Base-by-base conservation (phyloP, 2,329 filamentous ascomycete genomes). In the Venturia aucupariae region DNA sequence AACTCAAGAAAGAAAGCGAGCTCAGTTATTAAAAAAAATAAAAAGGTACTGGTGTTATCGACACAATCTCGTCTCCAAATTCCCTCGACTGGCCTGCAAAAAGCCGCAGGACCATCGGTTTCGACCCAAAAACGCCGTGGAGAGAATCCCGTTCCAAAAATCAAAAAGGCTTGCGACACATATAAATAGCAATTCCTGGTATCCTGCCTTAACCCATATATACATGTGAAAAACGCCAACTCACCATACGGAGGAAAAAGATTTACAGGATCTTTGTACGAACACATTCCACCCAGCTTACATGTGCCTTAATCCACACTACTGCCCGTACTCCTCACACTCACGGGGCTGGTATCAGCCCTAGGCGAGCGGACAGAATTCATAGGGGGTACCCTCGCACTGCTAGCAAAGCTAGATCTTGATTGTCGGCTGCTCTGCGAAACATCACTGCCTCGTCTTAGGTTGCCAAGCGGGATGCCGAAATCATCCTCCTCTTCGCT, bases 401-500 rank as follows among this genome's bases (percentile, higher is more conserved):
- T 57, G 11, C 30, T n/a, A 10, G 30, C 30, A 57, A 57, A 57
- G 51, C 51, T 57, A 32, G 27, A 27, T 35, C 51, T 57, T 19
- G 51, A 57, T 11, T 57, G 30, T 27, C 51, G 51, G n/a, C 51
- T 35, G 30, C 51, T n/a, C 30, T 57, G 51, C 27, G 51, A 57
- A n/a, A 57, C 51, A 57, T 57, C 51, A 22, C 51, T 57, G 30
- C 51, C 51, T 57, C 51, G 27, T 57, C 61, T 63, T 22, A 65
- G 41, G 38, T 64, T 74, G 44, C 67, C 66, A 44, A 82, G 70
- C 11, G 79, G 78, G 63, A 82, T 79, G 1, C 81, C 82, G 71
- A 79, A 84, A 66, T 86, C 84, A 67, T 87, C 84, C 67, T 84
- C 80, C 68, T 83, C 60, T 35, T 57, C 51, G 30, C 51, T 57